Percentiles rank a stretch among this genome's conserved stretches.
These are phyloP conservation scores for Hirschfeldia incana DNA, from an alignment of 345 rosid genomes.

Conservation along the genomic window DNA sequence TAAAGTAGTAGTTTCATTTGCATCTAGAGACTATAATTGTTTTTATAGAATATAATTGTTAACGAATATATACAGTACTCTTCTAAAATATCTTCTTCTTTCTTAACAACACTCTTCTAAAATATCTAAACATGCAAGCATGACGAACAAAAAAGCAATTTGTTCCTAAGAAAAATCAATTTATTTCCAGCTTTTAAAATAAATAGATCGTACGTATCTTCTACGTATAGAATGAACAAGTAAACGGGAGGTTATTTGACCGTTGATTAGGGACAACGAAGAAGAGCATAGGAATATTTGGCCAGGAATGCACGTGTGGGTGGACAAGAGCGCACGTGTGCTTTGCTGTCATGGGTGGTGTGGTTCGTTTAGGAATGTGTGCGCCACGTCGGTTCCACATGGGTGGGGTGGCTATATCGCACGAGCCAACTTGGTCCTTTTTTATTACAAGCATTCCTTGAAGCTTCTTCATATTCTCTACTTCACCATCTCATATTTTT, in stretches of 20 bases:
- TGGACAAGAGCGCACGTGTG: constrained; percentile 40
- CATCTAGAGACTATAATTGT: background rate
- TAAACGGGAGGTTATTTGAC: constrained; percentile 7
- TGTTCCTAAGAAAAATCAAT: background rate
- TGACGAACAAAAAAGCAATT: background rate
- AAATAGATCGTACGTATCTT: too few species aligned
- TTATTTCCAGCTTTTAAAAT: background rate
- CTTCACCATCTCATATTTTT: background rate
- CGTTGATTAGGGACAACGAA: constrained; percentile 25
- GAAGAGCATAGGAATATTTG: constrained; percentile 25
- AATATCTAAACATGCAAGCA: background rate
- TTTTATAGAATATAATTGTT: too few species aligned
- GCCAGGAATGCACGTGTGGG: constrained; percentile 37
- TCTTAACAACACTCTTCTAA: background rate
- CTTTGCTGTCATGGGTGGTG: constrained; percentile 38
- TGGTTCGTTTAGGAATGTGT: constrained; percentile 37
- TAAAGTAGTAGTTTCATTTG: background rate
- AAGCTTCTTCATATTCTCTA: constrained; percentile 22
- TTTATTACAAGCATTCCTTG: constrained; percentile 26
- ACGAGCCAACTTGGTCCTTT: constrained; percentile 41
- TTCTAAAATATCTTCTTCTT: background rate
- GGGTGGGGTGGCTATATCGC: constrained; percentile 36
- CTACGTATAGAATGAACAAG: background rate
- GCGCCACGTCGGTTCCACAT: constrained; percentile 46
- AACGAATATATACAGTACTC: background rate